Percentiles rank a stretch among this genome's conserved stretches.
Evolutionary conservation across 2,329 filamentous ascomycete genomes (phyloP).

Genomic region (Talaromyces sp.): DNA sequence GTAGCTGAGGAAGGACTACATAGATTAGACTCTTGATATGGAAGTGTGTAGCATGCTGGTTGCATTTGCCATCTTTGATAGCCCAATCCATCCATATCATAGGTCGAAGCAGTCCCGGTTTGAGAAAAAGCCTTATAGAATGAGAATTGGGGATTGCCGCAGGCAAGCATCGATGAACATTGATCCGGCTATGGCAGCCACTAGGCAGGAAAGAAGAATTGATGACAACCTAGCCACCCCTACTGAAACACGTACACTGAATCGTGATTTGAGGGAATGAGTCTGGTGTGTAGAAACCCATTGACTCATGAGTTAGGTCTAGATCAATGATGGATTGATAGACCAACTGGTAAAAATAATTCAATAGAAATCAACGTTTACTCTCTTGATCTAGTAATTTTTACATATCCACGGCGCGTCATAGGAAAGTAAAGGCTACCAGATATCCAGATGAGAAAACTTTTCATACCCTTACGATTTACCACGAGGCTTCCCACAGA

Average conservation of each 20-base stretch:
- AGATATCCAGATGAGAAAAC: not conserved
- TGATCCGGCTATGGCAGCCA: conserved; percentile 5
- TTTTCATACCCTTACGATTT: conserved; percentile 10
- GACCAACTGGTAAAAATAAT: not conserved
- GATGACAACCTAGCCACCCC: not conserved
- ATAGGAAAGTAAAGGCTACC: conserved; percentile 10
- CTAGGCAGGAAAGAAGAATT: not conserved
- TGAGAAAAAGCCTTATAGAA: not conserved
- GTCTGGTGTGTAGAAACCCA: not conserved
- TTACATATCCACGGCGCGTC: conserved; percentile 9
- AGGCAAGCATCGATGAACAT: conserved; percentile 14
- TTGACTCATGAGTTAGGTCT: not conserved
- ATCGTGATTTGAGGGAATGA: not conserved
- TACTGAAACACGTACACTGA: not conserved
- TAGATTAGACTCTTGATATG: conserved; percentile 31
- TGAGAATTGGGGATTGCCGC: conserved; percentile 4
- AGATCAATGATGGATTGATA: not conserved
- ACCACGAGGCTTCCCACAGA: conserved; percentile 9
- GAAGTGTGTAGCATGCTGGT: conserved; percentile 30
- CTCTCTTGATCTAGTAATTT: not conserved
- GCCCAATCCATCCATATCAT: conserved; percentile 29
- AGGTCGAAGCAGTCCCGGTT: conserved; percentile 3
- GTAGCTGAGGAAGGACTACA: conserved; percentile 29
- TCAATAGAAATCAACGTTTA: not conserved
- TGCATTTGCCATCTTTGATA: conserved; percentile 32